phyloP scores from a whole-genome alignment of 257 asterid genomes.

The Ocimum tenuiflorum region DNA sequence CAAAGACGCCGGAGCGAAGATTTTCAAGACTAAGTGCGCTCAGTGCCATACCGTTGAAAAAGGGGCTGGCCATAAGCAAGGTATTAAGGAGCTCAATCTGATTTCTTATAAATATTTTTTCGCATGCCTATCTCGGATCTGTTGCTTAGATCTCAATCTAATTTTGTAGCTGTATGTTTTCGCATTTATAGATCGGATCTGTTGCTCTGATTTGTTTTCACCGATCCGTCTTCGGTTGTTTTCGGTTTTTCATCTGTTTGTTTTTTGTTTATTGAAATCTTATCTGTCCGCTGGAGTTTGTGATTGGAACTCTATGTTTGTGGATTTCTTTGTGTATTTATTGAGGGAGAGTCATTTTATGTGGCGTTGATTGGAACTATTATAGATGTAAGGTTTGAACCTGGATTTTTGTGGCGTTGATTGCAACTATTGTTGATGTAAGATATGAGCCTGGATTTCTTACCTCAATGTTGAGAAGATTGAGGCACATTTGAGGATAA shows the following conservation, averaged over 20 bases:
- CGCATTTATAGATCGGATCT: constrained; percentile 17
- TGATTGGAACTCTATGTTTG: no score
- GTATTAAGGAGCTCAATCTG: constrained; percentile 17
- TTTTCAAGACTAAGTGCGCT: constrained; percentile 74
- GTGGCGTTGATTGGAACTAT: not conserved
- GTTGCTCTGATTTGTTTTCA: no score
- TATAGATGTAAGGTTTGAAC: not conserved
- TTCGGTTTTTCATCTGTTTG: no score
- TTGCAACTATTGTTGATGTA: no score
- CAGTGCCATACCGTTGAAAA: constrained; percentile 80
- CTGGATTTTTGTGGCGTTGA: no score
- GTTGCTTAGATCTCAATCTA: not conserved
- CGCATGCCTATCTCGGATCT: constrained; percentile 19
- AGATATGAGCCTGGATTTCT: no score
- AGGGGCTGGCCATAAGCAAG: constrained; percentile 86
- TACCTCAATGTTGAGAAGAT: not conserved
- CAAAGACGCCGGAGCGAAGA: constrained; percentile 54
- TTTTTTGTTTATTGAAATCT: no score
- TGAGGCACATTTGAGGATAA: not conserved
- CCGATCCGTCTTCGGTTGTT: no score
- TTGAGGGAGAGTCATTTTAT: not conserved
- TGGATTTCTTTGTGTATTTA: not conserved
- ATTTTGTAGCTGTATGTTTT: not conserved
- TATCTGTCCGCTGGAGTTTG: no score
- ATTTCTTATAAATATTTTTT: not conserved